These are phyloP conservation scores for Suillus ampliporus DNA, from an alignment of 768 basidiomycete genomes.

Conservation along the genomic window DNA sequence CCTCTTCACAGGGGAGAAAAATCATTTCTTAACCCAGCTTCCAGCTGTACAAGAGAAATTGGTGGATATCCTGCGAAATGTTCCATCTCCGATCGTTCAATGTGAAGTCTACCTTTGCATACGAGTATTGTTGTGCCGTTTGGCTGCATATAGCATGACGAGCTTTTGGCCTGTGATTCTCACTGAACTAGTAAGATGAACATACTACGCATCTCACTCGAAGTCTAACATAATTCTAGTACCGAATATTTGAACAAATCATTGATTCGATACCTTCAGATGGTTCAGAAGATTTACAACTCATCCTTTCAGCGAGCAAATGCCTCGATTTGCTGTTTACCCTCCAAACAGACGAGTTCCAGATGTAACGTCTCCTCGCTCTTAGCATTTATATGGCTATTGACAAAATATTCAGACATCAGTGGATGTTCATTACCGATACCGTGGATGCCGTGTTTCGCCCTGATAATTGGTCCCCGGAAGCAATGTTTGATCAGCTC, in stretches of 20 bases:
- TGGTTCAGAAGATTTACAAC: conserved; percentile 81
- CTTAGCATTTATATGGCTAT: background rate
- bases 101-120: conserved; percentile 96
- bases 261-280: conserved; percentile 75
- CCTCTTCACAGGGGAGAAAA: conserved; percentile 87
- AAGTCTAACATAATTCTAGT: conserved; percentile 48
- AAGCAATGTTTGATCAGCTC: conserved; percentile 89
- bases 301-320: conserved; percentile 90
- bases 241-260: conserved; percentile 87
- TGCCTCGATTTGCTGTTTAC: conserved; percentile 92
- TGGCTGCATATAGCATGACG: conserved; percentile 88
- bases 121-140: conserved; percentile 86
- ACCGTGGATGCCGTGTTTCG: conserved; percentile 94
- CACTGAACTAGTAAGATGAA: conserved; percentile 77
- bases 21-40: conserved; percentile 87
- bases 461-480: conserved; percentile 81
- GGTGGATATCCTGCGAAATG: conserved; percentile 87
- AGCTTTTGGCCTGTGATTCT: conserved; percentile 97
- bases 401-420: conserved; percentile 60
- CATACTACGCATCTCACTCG: background rate
- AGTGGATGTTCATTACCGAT: conserved; percentile 99
- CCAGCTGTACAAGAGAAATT: conserved; percentile 97
- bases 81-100: conserved; percentile 82
- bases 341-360: conserved; percentile 96
- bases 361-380: conserved; percentile 65